Evolutionary conservation across 768 basidiomycete genomes (phyloP).

Genomic region (Boletellus ananas): DNA sequence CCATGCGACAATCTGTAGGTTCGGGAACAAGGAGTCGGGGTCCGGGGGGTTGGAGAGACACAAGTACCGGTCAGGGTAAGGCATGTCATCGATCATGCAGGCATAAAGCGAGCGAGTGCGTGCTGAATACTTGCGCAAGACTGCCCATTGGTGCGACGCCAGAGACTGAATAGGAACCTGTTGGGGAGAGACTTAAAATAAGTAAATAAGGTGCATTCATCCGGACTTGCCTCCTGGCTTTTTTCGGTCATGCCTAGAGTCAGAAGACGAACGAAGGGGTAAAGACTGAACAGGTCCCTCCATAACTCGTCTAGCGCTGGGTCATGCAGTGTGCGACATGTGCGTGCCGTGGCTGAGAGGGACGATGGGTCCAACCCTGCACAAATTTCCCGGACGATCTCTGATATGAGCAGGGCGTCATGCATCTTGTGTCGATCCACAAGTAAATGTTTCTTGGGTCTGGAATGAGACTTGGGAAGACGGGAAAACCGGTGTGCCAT

Average conservation of each 20-base stretch:
- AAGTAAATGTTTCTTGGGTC: background rate
- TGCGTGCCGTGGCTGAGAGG: conserved; percentile 21
- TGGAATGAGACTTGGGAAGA: background rate
- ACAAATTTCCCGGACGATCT: conserved; percentile 19
- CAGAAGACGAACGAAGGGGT: conserved; percentile 21
- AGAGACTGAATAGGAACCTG: background rate
- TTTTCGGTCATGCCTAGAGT: background rate
- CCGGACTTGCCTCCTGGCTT: conserved; percentile 10
- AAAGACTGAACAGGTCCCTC: conserved; percentile 19
- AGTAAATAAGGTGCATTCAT: background rate
- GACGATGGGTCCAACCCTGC: conserved; percentile 5
- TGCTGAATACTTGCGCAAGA: conserved; percentile 17
- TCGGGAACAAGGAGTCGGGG: conserved; percentile 18
- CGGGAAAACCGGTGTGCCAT: background rate
- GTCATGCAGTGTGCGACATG: conserved; percentile 21
- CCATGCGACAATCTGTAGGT: conserved; percentile 21
- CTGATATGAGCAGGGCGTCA: conserved; percentile 22
- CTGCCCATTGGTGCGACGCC: conserved; percentile 13
- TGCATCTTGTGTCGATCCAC: conserved; percentile 13
- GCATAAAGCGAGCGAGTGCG: conserved; percentile 19
- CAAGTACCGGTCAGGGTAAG: conserved; percentile 3
- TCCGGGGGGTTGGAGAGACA: conserved; percentile 16
- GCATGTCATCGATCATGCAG: conserved; percentile 19
- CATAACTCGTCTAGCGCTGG: conserved; percentile 26
- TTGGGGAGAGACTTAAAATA: background rate